These are phyloP conservation scores for Corymbia maculata DNA, from an alignment of 345 rosid species.

Conservation along the genomic window DNA sequence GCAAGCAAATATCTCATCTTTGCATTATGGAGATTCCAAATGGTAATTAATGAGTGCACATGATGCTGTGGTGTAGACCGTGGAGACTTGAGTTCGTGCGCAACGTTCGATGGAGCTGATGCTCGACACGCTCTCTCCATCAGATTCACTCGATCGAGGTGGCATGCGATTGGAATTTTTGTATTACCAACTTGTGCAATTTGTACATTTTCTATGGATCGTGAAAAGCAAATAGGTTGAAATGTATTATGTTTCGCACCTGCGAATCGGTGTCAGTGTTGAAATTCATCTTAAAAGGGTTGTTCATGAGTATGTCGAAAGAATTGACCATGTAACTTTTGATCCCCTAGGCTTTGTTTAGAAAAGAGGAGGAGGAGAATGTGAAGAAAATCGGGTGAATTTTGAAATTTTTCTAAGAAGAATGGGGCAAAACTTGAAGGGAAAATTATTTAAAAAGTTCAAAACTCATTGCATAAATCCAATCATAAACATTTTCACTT, in stretches of 20 bases:
- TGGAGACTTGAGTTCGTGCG: neutral
- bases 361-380: neutral
- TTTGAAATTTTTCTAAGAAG: neutral
- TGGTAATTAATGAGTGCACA: no score
- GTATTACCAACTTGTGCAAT: neutral
- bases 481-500: no score
- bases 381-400: neutral
- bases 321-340: neutral
- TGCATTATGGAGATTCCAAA: no score
- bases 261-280: neutral
- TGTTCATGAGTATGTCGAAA: neutral
- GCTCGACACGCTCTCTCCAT: neutral
- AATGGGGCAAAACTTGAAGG: neutral
- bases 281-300: neutral
- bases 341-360: neutral
- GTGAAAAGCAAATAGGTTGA: neutral
- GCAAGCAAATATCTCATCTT: neutral
- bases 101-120: neutral
- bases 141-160: neutral
- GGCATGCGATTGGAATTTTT: neutral
- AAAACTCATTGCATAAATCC: fast-evolving
- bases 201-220: neutral
- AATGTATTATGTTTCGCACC: neutral
- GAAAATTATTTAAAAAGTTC: no score
- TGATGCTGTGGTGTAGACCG: no score